Evolutionary conservation across 108 stramenopile genomes (phyloP), one percentile per base, ranked within the genome.

Genomic region (Nitzschia sp.): DNA sequence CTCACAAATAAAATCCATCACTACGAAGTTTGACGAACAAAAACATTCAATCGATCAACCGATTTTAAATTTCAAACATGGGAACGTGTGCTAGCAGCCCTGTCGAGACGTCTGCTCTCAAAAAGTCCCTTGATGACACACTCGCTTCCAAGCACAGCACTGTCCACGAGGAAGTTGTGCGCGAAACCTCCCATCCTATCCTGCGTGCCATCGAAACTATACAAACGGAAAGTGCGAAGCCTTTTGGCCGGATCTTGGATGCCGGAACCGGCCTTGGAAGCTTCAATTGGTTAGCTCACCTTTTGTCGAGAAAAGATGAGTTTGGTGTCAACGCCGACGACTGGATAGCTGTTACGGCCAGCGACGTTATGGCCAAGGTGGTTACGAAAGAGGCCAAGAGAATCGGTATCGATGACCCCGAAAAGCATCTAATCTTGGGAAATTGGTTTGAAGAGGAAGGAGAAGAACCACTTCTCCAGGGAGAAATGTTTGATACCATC

Each of bases 201-300:
- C 38, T 41, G 11, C 38, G 38, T 41, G 38, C 38, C 38, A 41
- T 41, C 13, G 38, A 41, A 41, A 41, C 38, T 6, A 41, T 41
- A 13, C 38, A 63, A 32, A 75, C 73, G n/a, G 89, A 94, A 47
- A 65, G 67, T 6, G 72, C 65, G 9, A 72, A 58, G 16, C 73
- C 75, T 33, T 90, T 91, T 79, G 94, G 94, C 11, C 41, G 62
- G 3, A 80, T 96, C 22, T 65, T 97, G 34, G 97, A 97, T 74
- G 92, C 94, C 0, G 97, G 97, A 2, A 97, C 97, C 1, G 97
- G 97, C 13, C 55, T 71, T 41, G 93, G 96, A 73, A 91, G 89
- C 8, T 53, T 97, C 2, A 83, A 92, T 22, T 97, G 97, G 97
- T 81, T 96, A 38, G 88, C 92, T 91, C 29, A 21, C 28, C 9